Base-by-base conservation (phyloP, 2,329 filamentous ascomycete species). In the Septoria linicola region DNA sequence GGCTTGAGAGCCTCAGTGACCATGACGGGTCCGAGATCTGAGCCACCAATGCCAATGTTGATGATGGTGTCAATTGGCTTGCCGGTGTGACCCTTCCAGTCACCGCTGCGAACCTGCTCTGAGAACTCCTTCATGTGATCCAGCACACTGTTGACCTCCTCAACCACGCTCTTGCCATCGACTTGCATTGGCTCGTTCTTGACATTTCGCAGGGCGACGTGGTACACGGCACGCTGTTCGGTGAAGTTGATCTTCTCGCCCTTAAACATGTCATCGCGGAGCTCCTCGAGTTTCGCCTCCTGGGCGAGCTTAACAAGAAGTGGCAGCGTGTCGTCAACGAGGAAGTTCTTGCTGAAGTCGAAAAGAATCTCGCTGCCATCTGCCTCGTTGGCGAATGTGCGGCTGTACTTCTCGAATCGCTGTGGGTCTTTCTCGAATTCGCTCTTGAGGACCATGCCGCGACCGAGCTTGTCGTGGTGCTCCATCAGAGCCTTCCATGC, bases 221-320 rank as follows among this genome's bases (percentile, higher is more conserved):
- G 93, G 78, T 95, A 95, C 60, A 99, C 93, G 60, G 93, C 93
- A 60, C 93, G 86, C 70, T 92, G 80, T 80, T 99, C 93, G 54
- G 93, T 99, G 77, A 96, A 96, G 82, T 99, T 99, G 80, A 99
- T 97, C 81, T 95, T 92, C 69, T 97, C 89, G 64, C 93, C 93
- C 52, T 84, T 85, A 75, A 99, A 99, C 91, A 99, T 96, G 68
- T 85, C 85, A 82, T 99, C 92, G 59, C 93, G 87, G 70, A 96
- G 88, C 78, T 95, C 82, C 79, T 96, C 91, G 32, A 99, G 74
- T 62, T 86, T 85, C 60, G 92, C 90, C 76, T 97, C 88, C 74
- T 91, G 85, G 58, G 93, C 93, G 21, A 99, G 84, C 77, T 95
- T 85, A 65, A 95, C 80, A 47, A 99, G 82, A 42, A 96, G 80